A percentile compares a stretch with the other conserved stretches of the same genome.
These are phyloP conservation scores for Populus hybrid DNA, from an alignment of 441 rosid species.

Conservation along the genomic window DNA sequence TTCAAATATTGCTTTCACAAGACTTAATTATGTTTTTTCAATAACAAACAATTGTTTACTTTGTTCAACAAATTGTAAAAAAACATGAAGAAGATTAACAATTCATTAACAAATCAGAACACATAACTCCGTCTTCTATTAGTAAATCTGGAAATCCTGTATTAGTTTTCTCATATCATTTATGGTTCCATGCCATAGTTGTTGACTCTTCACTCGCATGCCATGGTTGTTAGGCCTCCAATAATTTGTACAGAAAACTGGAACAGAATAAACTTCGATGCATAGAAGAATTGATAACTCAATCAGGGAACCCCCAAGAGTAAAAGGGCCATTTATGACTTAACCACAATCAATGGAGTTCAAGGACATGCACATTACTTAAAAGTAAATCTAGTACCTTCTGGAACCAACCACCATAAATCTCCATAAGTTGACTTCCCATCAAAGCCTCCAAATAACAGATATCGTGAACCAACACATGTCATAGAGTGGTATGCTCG, in stretches of 20 bases:
- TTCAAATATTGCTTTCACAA: not conserved
- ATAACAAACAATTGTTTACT: no score
- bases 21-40: not conserved
- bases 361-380: not conserved
- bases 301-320: not conserved
- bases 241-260: not conserved
- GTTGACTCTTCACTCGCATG: not conserved
- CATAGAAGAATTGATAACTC: not conserved
- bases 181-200: not conserved
- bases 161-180: not conserved
- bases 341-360: not conserved
- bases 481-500: conserved; percentile 95
- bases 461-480: conserved; percentile 67
- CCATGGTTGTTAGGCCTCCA: not conserved
- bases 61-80: not conserved
- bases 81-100: not conserved
- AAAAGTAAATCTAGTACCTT: conserved; percentile 52
- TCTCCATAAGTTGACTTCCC: conserved; percentile 93
- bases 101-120: not conserved
- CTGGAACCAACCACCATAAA: conserved; percentile 96
- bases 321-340: not conserved
- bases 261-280: not conserved
- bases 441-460: conserved; percentile 93
- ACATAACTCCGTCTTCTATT: not conserved
- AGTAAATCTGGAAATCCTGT: not conserved